Evolutionary conservation across 768 basidiomycete genomes (phyloP).

Genomic region (Calocybe cyanea): DNA sequence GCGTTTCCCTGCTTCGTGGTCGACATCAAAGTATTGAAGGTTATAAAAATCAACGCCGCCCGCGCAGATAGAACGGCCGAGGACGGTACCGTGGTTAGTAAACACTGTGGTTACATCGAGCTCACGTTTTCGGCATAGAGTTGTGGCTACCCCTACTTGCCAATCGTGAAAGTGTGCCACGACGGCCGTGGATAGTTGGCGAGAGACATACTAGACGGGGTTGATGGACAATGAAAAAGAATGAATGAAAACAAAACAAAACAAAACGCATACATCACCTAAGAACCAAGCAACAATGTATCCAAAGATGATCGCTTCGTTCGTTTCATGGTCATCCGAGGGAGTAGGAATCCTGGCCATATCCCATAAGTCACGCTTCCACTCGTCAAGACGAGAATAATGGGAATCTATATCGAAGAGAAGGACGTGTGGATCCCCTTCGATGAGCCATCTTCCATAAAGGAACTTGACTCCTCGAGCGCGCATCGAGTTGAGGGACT

Average conservation of each 20-base stretch:
- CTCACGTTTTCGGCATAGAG: conserved; percentile 92
- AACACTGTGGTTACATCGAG: conserved; percentile 99
- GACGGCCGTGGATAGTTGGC: conserved; percentile 80
- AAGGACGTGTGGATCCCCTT: conserved; percentile 91
- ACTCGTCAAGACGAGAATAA: conserved; percentile 89
- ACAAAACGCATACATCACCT: conserved; percentile 69
- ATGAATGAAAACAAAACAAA: too few relatives aligned
- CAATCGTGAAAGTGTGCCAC: conserved; percentile 99
- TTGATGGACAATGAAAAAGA: too few relatives aligned
- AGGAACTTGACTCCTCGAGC: conserved; percentile 88
- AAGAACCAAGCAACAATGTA: conserved; percentile 99
- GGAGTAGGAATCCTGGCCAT: conserved; percentile 96
- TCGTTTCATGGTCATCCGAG: conserved; percentile 95
- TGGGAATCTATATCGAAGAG: conserved; percentile 93
- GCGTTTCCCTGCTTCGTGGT: conserved; percentile 98
- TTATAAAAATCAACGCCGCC: conserved; percentile 99
- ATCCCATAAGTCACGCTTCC: conserved; percentile 99
- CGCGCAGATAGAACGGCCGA: conserved; percentile 97
- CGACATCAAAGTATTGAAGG: conserved; percentile 98
- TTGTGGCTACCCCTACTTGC: conserved; percentile 96
- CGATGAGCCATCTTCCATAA: conserved; percentile 98
- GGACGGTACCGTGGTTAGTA: conserved; percentile 96
- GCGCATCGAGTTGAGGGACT: conserved; percentile 75
- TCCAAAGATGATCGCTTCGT: conserved; percentile 96
- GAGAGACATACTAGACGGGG: conserved; percentile 69